These are phyloP conservation scores for Fragaria ananassa DNA, from an alignment of 306 rosid genomes.

Conservation along the genomic window DNA sequence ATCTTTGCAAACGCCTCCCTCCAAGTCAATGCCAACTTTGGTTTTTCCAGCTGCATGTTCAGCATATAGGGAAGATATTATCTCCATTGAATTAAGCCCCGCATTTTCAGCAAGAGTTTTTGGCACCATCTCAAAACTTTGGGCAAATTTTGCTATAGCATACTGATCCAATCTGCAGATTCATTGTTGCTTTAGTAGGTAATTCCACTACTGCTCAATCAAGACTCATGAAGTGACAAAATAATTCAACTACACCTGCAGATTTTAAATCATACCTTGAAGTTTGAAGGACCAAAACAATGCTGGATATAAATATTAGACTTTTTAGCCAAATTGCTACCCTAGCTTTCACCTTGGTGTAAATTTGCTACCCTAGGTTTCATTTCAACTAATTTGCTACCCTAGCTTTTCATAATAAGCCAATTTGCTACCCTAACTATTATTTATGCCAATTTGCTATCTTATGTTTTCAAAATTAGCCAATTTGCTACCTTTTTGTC, in stretches of 20 bases:
- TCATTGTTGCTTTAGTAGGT: conserved; percentile 24
- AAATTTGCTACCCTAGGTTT: no score
- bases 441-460: no score
- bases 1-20: conserved; percentile 76
- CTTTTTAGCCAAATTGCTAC: no score
- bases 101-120: conserved; percentile 94
- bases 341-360: no score
- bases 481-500: no score
- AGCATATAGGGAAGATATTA: conserved; percentile 90
- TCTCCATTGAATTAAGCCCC: conserved; percentile 93
- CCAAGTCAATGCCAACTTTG: conserved; percentile 88
- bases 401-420: no score
- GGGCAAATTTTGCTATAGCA: conserved; percentile 95
- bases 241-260: not conserved
- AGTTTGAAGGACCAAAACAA: not conserved
- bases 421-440: no score
- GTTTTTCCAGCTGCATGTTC: conserved; percentile 94
- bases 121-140: conserved; percentile 92
- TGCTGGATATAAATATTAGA: not conserved
- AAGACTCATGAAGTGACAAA: not conserved
- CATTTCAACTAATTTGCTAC: no score
- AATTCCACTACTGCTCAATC: conserved; percentile 15
- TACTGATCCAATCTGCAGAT: conserved; percentile 93
- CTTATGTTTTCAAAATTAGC: no score
- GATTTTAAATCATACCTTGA: not conserved